Evolutionary conservation across 306 rosid species (phyloP), one percentile per base, ranked within the genome.

Genomic region (Cercis canadensis): DNA sequence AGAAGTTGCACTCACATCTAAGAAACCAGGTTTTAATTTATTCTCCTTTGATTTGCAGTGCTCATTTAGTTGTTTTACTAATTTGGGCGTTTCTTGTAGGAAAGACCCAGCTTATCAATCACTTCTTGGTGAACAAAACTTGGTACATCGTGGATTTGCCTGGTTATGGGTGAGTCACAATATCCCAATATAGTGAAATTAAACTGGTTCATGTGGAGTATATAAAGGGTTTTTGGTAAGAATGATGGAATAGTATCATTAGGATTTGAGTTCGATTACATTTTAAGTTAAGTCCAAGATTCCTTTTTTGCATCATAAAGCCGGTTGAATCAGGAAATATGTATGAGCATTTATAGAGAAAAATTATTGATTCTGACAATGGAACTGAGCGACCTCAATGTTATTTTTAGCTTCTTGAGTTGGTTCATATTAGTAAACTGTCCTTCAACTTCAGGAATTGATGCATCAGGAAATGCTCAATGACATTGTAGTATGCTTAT

Each of bases 101-200:
- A 75, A 93, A 90, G 89, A 90, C 98, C 11, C 96, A 87, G 85
- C 93, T 93, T 56, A 90, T 93, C 31, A 90, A 93, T 83, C 98
- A 93, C 67, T 93, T 90, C 83, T 71, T 93, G 89, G 97, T 93
- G 43, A 90, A 93, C 78, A 93, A 86, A 80, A 87, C 84, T 49
- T 93, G 97, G 97, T 93, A 87, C 82, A 81, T 90, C 17, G 98
- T 93, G 49, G 98, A 93, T 83, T 87, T 93, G 80, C 98, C 98
- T 75, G 97, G 97, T 59, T 93, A 90, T 78, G 98, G 97, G 96
- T 90, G 70, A 84, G 81, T 54, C 39, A 41, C 17, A 9, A 12
- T 32, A 15, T 46, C 44, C 70, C 16, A 32, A 11, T 3, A 0
- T 56, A 5, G 2, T 8, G 4, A 63, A 44, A 29, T 62, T 41